These are phyloP conservation scores for Cladosporium sp. DNA, from an alignment of 2,329 filamentous ascomycete genomes.

Conservation along the genomic window DNA sequence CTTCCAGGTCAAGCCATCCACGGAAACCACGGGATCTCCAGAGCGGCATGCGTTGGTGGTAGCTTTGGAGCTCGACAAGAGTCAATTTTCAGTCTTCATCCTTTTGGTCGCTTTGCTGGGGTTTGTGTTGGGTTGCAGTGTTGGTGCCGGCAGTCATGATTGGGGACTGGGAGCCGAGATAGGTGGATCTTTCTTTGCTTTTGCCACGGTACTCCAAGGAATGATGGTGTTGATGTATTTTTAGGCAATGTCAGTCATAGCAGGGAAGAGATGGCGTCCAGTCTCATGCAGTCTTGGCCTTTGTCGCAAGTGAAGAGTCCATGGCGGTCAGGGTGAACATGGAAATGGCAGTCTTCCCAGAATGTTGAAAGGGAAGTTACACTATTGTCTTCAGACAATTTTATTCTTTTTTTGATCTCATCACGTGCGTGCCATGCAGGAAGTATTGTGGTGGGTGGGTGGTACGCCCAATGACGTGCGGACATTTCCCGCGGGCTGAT, in stretches of 20 bases:
- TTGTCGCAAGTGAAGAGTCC: no score
- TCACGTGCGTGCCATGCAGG: no score
- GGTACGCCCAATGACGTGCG: not conserved
- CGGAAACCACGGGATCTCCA: no score
- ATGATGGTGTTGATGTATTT: not conserved
- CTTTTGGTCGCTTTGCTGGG: not conserved
- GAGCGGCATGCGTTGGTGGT: slow-evolving; percentile 1
- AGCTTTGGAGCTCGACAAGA: not conserved
- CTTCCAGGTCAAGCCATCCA: not conserved
- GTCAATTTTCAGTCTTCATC: not conserved
- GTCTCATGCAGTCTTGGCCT: no score
- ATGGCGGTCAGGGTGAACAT: no score
- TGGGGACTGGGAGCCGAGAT: not conserved
- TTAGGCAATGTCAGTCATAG: not conserved
- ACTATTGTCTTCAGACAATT: no score
- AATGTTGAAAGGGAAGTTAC: no score
- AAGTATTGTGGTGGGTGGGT: no score
- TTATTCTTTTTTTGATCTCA: no score
- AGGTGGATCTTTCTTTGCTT: not conserved
- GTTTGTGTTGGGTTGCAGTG: not conserved
- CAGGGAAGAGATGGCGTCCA: no score
- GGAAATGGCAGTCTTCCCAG: no score
- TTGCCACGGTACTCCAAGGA: not conserved
- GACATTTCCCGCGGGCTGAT: not conserved
- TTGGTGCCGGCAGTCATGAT: not conserved